phyloP scores from a whole-genome alignment of 495 filamentous ascomycete genomes.

The Xylaria nigripes region DNA sequence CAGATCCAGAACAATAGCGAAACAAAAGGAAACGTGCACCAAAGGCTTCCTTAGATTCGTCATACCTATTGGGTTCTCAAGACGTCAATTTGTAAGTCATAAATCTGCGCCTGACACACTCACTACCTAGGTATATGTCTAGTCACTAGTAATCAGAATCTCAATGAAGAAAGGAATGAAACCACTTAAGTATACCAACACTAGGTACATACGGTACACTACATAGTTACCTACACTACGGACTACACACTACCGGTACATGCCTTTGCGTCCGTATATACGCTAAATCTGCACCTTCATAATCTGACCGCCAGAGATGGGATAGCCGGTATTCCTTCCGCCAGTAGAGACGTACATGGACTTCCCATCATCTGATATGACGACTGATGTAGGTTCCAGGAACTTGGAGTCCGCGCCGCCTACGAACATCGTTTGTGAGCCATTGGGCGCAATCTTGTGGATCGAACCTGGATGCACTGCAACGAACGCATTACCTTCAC shows the following conservation, averaged over 20 bases:
- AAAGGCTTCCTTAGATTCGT: background rate
- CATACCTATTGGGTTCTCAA: background rate
- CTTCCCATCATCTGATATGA: constrained; percentile 12
- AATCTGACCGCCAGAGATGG: constrained; percentile 8
- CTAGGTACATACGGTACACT: background rate
- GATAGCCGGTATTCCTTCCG: constrained; percentile 2
- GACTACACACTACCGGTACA: too few species aligned
- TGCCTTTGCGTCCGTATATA: background rate
- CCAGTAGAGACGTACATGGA: constrained; percentile 19
- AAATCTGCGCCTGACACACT: background rate
- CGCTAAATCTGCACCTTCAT: background rate
- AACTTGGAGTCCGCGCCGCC: constrained; percentile 13
- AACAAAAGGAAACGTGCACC: background rate
- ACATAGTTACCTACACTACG: background rate
- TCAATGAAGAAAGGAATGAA: too few species aligned
- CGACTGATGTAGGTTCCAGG: constrained; percentile 22
- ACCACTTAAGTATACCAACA: too few species aligned
- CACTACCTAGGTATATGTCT: too few species aligned
- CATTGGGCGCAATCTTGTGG: constrained; percentile 22
- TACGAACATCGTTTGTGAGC: constrained; percentile 16
- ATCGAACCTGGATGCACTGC: constrained; percentile 19
- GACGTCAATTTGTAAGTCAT: background rate
- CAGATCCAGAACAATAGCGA: background rate
- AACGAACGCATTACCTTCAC: constrained; percentile 25
- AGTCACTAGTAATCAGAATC: too few species aligned